These are phyloP conservation scores for Talaromyces sp. DNA, from an alignment of 2,329 filamentous ascomycete genomes.

Conservation along the genomic window DNA sequence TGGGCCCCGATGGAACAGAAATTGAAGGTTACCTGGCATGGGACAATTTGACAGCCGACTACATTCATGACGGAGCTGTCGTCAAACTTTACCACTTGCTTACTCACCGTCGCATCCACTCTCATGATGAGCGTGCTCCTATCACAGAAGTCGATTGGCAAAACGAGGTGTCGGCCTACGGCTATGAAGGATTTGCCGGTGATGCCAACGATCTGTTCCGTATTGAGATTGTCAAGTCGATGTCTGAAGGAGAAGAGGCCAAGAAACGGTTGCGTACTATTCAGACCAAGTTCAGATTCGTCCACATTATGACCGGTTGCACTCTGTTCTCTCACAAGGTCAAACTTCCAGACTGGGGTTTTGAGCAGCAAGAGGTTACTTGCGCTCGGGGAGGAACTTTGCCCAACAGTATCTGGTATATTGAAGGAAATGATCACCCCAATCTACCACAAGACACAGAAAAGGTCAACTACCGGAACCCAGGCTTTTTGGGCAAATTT, in stretches of 20 bases:
- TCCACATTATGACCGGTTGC: slow-evolving; percentile 96
- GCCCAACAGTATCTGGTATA: slow-evolving; percentile 95
- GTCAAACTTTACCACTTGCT: slow-evolving; percentile 77
- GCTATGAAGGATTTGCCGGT: slow-evolving; percentile 92
- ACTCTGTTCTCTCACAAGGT: slow-evolving; percentile 97
- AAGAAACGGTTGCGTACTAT: slow-evolving; percentile 88
- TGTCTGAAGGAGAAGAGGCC: slow-evolving; percentile 71
- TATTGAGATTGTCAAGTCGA: slow-evolving; percentile 85
- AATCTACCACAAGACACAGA: slow-evolving; percentile 68
- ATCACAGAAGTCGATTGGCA: slow-evolving; percentile 89
- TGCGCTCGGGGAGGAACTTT: slow-evolving; percentile 86
- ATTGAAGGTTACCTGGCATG: slow-evolving; percentile 79
- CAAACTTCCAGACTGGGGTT: slow-evolving; percentile 96
- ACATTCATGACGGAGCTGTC: slow-evolving; percentile 72
- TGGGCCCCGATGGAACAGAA: slow-evolving; percentile 62
- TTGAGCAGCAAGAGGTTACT: slow-evolving; percentile 97
- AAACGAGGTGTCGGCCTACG: slow-evolving; percentile 93
- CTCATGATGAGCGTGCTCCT: slow-evolving; percentile 81
- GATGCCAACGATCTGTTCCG: slow-evolving; percentile 96
- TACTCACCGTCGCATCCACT: slow-evolving; percentile 87
- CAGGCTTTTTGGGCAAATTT: slow-evolving; percentile 96
- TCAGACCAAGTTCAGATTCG: slow-evolving; percentile 89
- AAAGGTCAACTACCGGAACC: slow-evolving; percentile 92
- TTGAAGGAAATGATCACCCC: slow-evolving; percentile 86
- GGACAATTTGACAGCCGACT: slow-evolving; percentile 64